phyloP scores from a whole-genome alignment of 73 alveolate species.

The Paramecium pentaurelia region DNA sequence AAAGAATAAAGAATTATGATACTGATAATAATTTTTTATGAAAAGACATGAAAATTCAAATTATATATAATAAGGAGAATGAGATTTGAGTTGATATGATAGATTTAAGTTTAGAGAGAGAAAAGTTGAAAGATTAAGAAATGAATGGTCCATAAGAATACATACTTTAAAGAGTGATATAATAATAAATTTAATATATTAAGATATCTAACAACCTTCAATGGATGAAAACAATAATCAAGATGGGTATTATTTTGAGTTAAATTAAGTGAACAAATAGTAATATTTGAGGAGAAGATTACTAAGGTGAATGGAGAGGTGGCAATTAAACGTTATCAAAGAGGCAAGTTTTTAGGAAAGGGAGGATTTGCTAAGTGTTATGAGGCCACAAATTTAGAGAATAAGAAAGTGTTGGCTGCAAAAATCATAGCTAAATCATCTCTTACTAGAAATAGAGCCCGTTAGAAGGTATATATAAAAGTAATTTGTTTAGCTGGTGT shows the following conservation, averaged over 20 bases:
- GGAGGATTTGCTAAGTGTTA: constrained; percentile 96
- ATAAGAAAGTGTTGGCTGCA: constrained; percentile 63
- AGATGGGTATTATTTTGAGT: not conserved
- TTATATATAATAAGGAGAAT: not conserved
- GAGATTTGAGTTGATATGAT: not conserved
- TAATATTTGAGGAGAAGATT: constrained; percentile 86
- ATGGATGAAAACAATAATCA: not conserved
- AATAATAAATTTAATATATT: not conserved
- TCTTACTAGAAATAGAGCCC: constrained; percentile 58
- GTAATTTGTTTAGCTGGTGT: constrained; percentile 67
- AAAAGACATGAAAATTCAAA: not conserved
- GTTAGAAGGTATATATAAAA: constrained; percentile 33
- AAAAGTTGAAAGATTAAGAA: not conserved
- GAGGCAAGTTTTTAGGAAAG: constrained; percentile 86
- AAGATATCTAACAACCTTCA: constrained; percentile 16
- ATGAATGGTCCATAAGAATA: constrained; percentile 51
- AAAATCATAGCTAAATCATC: constrained; percentile 53
- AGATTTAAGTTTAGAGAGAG: not conserved
- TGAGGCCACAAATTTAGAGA: constrained; percentile 76
- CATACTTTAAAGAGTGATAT: not conserved
- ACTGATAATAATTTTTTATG: too few relatives aligned
- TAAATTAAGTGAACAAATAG: constrained; percentile 33
- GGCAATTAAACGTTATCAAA: constrained; percentile 72
- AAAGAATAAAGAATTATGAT: not conserved
- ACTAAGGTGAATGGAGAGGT: constrained; percentile 77